A percentile compares a stretch with the other conserved stretches of the same genome.
These are phyloP conservation scores for Scalesia atractyloides DNA, from an alignment of 129 eudicot genomes.

Conservation along the genomic window DNA sequence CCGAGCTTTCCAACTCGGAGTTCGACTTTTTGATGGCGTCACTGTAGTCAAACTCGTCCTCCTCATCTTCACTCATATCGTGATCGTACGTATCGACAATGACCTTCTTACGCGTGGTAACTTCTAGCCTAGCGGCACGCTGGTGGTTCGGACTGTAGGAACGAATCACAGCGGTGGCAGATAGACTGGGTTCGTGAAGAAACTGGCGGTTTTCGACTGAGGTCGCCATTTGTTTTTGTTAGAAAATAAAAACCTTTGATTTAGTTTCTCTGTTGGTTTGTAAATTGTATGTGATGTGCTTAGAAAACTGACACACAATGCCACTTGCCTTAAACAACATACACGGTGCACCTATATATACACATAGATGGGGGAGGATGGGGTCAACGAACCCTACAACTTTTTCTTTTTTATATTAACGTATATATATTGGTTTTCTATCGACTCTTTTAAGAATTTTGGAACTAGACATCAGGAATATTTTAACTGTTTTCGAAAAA, in stretches of 20 bases:
- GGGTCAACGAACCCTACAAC: too few relatives aligned
- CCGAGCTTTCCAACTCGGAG: conserved; percentile 62
- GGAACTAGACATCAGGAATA: too few relatives aligned
- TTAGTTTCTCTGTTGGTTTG: not conserved
- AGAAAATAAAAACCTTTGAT: not conserved
- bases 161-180: conserved; percentile 33
- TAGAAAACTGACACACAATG: conserved; percentile 21
- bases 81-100: conserved; percentile 4
- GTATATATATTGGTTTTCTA: too few relatives aligned
- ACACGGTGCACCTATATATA: not conserved
- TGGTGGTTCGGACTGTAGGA: conserved; percentile 39
- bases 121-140: conserved; percentile 34
- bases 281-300: conserved; percentile 21
- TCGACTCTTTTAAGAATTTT: too few relatives aligned
- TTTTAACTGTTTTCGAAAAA: too few relatives aligned
- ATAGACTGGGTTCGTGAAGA: conserved; percentile 45
- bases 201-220: conserved; percentile 78
- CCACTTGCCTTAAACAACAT: conserved; percentile 23
- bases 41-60: conserved; percentile 27
- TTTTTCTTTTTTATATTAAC: too few relatives aligned
- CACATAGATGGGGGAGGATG: not conserved
- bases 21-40: conserved; percentile 42
- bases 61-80: conserved; percentile 47
- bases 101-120: conserved; percentile 8
- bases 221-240: conserved; percentile 57